Evolutionary conservation across 192 early-diverging fungal genomes (phyloP).

Genomic region (Linnemannia zychae): DNA sequence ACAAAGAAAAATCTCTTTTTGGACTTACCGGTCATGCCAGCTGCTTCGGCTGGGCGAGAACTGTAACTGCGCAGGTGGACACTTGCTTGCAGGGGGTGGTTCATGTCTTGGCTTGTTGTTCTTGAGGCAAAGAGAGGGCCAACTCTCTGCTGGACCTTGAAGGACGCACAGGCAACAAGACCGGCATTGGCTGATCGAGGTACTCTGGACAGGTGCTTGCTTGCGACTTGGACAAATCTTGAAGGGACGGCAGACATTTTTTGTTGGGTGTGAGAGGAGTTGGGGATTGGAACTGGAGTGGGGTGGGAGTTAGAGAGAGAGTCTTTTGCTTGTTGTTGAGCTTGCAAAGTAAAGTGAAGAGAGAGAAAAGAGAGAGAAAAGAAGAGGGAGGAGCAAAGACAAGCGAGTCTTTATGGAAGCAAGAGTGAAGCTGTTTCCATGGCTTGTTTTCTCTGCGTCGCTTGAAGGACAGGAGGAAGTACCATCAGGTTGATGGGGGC

Average conservation of each 20-base stretch:
- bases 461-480: background rate
- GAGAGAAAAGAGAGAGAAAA: conserved; percentile 3
- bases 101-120: background rate
- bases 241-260: conserved; percentile 32
- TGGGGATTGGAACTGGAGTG: conserved; percentile 1
- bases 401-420: background rate
- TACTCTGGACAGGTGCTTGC: conserved; percentile 19
- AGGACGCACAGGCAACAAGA: conserved; percentile 17
- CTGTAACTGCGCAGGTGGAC: conserved; percentile 50
- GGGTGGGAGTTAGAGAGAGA: background rate
- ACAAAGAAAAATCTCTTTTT: background rate
- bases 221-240: conserved; percentile 36
- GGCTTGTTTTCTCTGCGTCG: conserved; percentile 13
- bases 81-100: background rate
- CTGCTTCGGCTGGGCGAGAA: conserved; percentile 44
- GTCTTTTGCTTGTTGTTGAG: conserved; percentile 1
- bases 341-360: conserved; percentile 6
- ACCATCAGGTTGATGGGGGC: background rate
- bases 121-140: background rate
- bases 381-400: background rate
- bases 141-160: background rate
- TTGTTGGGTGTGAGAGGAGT: conserved; percentile 5
- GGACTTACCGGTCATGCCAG: conserved; percentile 47
- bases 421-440: conserved; percentile 4
- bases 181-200: conserved; percentile 21